These are phyloP conservation scores for Acidomyces sp. DNA, from an alignment of 495 filamentous ascomycete species.

Conservation along the genomic window DNA sequence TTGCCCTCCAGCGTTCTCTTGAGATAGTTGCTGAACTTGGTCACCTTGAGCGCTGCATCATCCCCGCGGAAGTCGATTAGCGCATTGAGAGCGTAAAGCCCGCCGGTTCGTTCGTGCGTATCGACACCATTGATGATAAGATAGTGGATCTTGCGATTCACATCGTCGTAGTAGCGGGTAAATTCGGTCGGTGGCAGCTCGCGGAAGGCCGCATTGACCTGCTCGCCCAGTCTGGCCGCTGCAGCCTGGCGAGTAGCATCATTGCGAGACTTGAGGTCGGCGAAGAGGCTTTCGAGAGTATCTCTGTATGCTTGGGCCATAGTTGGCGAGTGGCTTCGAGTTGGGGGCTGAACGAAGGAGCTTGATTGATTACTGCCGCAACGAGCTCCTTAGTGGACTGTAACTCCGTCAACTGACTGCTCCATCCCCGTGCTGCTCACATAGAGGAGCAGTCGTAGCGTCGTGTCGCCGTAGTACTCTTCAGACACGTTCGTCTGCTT, in stretches of 20 bases:
- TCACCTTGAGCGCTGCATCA: constrained; percentile 85
- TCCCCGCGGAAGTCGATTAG: constrained; percentile 94
- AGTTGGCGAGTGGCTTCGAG: neutral
- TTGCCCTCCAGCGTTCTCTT: constrained; percentile 75
- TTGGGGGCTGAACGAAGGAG: neutral
- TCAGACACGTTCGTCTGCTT: too few species aligned
- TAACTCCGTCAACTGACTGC: constrained; percentile 2
- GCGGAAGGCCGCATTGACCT: constrained; percentile 17
- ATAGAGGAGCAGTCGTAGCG: too few species aligned
- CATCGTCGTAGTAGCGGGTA: constrained; percentile 59
- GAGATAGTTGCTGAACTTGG: constrained; percentile 81
- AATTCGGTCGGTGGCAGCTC: constrained; percentile 71
- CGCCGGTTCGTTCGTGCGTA: constrained; percentile 74
- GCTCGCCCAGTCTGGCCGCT: constrained; percentile 14
- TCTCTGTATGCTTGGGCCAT: constrained; percentile 16
- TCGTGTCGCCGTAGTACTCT: too few species aligned
- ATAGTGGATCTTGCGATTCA: constrained; percentile 60
- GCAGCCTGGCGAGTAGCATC: constrained; percentile 14
- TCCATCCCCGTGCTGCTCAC: constrained; percentile 1
- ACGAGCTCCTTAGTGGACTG: too few species aligned
- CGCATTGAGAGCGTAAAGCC: constrained; percentile 78
- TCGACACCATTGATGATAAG: constrained; percentile 70
- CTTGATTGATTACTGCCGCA: neutral
- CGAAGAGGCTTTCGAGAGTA: constrained; percentile 16
- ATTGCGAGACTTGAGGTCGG: constrained; percentile 14